These are phyloP conservation scores for Tetrahymena borealis DNA, from an alignment of 73 alveolate species.

Conservation along the genomic window DNA sequence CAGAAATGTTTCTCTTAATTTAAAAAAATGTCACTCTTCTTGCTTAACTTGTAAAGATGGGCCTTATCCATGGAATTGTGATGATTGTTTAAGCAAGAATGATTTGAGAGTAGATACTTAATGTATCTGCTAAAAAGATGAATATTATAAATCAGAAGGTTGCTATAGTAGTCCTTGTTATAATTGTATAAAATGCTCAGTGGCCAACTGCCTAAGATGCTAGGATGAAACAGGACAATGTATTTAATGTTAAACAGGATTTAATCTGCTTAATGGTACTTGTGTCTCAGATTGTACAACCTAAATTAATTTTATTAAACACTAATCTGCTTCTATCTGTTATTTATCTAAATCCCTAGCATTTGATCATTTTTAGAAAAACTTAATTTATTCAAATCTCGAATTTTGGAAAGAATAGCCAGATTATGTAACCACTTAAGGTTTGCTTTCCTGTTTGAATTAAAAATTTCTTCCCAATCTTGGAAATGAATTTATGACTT, in stretches of 20 bases:
- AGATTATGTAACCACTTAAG: too few species aligned
- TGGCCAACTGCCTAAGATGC: background rate
- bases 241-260: background rate
- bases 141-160: background rate
- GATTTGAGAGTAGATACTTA: background rate
- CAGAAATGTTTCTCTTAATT: background rate
- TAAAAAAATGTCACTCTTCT: background rate
- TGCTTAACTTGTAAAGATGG: background rate
- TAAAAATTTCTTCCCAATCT: too few species aligned
- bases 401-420: too few species aligned
- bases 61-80: background rate
- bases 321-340: background rate
- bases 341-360: background rate
- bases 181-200: background rate
- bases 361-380: too few species aligned
- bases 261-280: background rate
- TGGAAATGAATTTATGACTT: too few species aligned
- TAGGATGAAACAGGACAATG: background rate
- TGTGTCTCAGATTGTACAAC: background rate
- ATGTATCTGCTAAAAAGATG: background rate
- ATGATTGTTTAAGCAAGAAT: background rate
- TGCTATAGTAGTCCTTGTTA: background rate
- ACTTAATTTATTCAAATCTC: too few species aligned
- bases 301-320: background rate
- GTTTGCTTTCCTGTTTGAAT: too few species aligned